Evolutionary conservation across 805 yeast species (phyloP).

Genomic region (Peterozyma toletana): DNA sequence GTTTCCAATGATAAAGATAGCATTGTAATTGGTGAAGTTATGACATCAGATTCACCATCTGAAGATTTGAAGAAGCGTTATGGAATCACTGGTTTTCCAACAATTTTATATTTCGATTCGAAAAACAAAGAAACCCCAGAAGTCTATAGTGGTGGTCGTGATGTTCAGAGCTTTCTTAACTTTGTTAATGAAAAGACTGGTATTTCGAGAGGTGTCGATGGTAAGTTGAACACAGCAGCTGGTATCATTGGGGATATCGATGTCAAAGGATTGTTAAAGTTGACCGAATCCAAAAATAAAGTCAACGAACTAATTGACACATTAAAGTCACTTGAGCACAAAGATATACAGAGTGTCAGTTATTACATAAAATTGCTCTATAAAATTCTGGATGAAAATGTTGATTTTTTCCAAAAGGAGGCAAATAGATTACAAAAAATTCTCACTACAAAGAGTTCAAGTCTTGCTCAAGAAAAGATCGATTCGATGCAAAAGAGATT

Average conservation of each 20-base stretch:
- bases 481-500: conserved; percentile 46
- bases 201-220: conserved; percentile 31
- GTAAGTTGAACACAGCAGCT: conserved; percentile 28
- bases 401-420: conserved; percentile 37
- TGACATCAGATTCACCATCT: conserved; percentile 37
- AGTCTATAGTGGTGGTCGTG: conserved; percentile 33
- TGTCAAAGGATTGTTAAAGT: conserved; percentile 16
- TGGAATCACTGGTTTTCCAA: conserved; percentile 42
- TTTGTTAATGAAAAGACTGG: conserved; percentile 41
- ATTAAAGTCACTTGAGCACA: conserved; percentile 23
- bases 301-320: conserved; percentile 20
- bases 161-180: conserved; percentile 35
- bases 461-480: conserved; percentile 29
- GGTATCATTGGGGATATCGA: conserved; percentile 29
- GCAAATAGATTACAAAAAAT: conserved; percentile 35
- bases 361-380: conserved; percentile 44
- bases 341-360: conserved; percentile 23
- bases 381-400: conserved; percentile 36
- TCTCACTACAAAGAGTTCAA: conserved; percentile 22
- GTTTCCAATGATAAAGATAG: conserved; percentile 31
- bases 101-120: conserved; percentile 40
- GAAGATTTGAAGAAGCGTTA: conserved; percentile 32
- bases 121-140: conserved; percentile 27
- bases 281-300: conserved; percentile 13
- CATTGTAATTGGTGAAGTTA: conserved; percentile 38